Evolutionary conservation across 164 flowering plant genomes (phyloP), one percentile per base, ranked within the genome.

Genomic region (Cinnamomum chago): DNA sequence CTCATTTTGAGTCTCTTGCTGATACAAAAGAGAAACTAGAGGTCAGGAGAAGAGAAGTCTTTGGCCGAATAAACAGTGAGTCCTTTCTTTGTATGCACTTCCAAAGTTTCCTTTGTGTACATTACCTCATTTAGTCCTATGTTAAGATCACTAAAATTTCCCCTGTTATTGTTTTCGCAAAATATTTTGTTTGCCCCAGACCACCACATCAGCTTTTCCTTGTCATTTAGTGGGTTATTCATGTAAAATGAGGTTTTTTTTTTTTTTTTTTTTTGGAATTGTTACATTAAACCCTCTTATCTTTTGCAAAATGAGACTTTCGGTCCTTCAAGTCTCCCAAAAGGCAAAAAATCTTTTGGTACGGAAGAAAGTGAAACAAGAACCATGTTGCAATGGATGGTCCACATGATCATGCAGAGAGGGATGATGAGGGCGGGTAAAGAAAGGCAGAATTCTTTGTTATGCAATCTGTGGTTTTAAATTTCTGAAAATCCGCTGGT

Each of bases 11-110:
- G 84, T 89, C 79, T 73, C 80, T 93, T 28, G 73, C 80, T 30
- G 98, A 95, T 77, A 91, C 93, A 12, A 91, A 89, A 76, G 94
- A 91, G 71, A 95, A 93, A 82, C 78, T 91, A 70, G 98, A 92
- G 78, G 81, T 84, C 35, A 87, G 97, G 81, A 90, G 92, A 81
- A 90, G 70, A 78, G 97, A 95, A 79, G 92, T 95, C 73, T 65
- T 91, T n/a, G 85, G 88, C 70, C 85, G 97, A 75, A 68, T 91
- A 74, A 87, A 88, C 67, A 68, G 96, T 95, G 84, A 79, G 95
- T 83, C 73, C 62, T 52, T 81, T 67, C 30, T 71, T n/a, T 22
- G 27, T 24, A 28, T 75, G 13, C 7, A 22, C 27, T 20, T 55
- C 15, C 60, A 20, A 55, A 15, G 20, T 55, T 55, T 15, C n/a